A percentile compares a stretch with the other conserved stretches of the same genome.
These are phyloP conservation scores for Gamsiella multidivaricata DNA, from an alignment of 192 early-diverging fungal species.

Conservation along the genomic window DNA sequence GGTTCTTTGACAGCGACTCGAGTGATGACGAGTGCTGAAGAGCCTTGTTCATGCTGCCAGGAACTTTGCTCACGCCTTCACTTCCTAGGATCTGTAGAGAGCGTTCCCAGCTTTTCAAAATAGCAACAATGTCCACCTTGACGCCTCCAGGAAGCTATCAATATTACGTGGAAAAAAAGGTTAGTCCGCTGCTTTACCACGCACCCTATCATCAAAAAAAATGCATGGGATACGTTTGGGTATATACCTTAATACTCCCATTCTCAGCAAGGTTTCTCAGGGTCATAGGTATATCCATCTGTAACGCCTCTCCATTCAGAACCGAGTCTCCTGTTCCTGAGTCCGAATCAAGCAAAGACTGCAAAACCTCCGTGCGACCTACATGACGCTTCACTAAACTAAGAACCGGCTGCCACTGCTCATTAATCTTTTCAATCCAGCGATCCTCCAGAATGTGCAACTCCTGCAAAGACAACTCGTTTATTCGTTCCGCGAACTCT, in stretches of 20 bases:
- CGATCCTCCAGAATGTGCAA: conserved; percentile 13
- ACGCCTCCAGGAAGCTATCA: neutral
- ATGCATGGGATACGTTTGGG: too few species aligned
- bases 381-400: conserved; percentile 15
- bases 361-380: conserved; percentile 5
- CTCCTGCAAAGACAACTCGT: neutral
- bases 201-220: too few species aligned
- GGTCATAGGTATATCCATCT: neutral
- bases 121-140: conserved; percentile 1
- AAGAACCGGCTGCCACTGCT: conserved; percentile 29
- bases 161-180: neutral
- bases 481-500: neutral
- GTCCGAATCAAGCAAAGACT: neutral
- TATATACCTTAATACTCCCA: neutral
- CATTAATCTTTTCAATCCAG: conserved; percentile 25
- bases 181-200: too few species aligned
- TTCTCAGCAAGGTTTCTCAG: neutral
- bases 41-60: neutral
- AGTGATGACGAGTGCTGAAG: neutral
- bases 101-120: conserved; percentile 21
- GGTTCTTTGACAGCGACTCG: neutral
- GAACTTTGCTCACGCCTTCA: neutral
- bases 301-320: neutral
- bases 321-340: neutral
- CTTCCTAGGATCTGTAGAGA: conserved; percentile 11